Evolutionary conservation across 257 asterid species (phyloP).

Genomic region (Solanum ahanhuiri): DNA sequence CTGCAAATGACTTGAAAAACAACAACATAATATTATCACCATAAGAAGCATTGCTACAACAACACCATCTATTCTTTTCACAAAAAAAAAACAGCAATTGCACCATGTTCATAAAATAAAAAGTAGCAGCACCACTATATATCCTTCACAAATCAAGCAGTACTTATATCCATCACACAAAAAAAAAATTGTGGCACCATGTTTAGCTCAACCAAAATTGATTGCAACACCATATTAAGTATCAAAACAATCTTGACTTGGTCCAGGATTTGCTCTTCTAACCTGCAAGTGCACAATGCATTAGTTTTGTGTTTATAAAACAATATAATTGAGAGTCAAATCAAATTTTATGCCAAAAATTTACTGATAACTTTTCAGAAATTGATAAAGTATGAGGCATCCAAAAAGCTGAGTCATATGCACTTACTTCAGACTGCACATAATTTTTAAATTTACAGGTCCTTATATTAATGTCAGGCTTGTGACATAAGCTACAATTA

Average conservation of each 20-base stretch:
- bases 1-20: too few species aligned
- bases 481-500: not conserved
- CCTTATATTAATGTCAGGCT: not conserved
- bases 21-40: not conserved
- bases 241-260: not conserved
- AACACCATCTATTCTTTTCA: not conserved
- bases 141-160: not conserved
- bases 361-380: not conserved
- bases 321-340: not conserved
- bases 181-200: not conserved
- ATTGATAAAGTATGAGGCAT: not conserved
- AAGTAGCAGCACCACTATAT: not conserved
- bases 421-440: not conserved
- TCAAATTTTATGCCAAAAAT: not conserved
- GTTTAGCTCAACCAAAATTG: not conserved
- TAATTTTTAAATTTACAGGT: not conserved
- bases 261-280: not conserved
- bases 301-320: too few species aligned
- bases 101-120: not conserved
- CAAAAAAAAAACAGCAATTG: too few species aligned
- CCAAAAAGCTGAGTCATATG: not conserved
- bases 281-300: not conserved
- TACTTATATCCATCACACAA: not conserved
- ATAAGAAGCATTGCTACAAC: not conserved
- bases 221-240: not conserved